phyloP scores from a whole-genome alignment of 805 yeast species.

The Huiozyma sinensis region DNA sequence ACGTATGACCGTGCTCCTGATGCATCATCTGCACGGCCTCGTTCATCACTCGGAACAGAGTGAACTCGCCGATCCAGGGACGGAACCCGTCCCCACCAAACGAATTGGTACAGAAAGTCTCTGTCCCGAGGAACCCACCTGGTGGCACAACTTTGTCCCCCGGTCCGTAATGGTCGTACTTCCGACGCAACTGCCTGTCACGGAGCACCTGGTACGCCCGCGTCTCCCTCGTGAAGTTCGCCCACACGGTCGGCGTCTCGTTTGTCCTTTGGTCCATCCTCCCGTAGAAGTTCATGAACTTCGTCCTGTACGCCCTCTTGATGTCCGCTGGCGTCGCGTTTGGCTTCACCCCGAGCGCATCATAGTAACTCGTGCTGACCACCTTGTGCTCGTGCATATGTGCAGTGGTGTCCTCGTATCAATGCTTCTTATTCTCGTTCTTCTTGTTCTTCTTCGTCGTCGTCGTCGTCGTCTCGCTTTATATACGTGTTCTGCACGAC shows the following conservation, averaged over 20 bases:
- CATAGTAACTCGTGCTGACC: conserved; percentile 48
- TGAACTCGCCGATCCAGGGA: conserved; percentile 65
- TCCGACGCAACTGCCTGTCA: conserved; percentile 51
- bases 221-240: conserved; percentile 55
- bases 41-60: conserved; percentile 49
- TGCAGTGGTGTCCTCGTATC: too few species aligned
- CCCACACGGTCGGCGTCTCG: neutral
- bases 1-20: conserved; percentile 11
- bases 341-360: conserved; percentile 51
- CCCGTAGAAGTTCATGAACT: conserved; percentile 72
- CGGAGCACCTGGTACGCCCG: conserved; percentile 67
- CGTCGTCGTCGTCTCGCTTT: neutral
- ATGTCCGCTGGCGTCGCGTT: conserved; percentile 69
- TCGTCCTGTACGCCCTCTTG: conserved; percentile 83
- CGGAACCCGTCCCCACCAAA: conserved; percentile 72
- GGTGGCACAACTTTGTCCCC: conserved; percentile 49
- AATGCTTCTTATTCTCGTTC: too few species aligned
- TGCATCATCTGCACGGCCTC: conserved; percentile 31
- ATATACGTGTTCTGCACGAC: too few species aligned
- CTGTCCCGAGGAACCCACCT: conserved; percentile 68
- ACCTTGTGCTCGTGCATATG: neutral
- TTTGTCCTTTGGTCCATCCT: conserved; percentile 24
- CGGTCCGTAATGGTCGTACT: conserved; percentile 77
- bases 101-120: conserved; percentile 67
- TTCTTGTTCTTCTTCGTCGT: neutral